A percentile compares a stretch with the other conserved stretches of the same genome.
Conservation (phyloP, 1,284 basidiomycete genomes). For the Ganoderma sinense region DNA sequence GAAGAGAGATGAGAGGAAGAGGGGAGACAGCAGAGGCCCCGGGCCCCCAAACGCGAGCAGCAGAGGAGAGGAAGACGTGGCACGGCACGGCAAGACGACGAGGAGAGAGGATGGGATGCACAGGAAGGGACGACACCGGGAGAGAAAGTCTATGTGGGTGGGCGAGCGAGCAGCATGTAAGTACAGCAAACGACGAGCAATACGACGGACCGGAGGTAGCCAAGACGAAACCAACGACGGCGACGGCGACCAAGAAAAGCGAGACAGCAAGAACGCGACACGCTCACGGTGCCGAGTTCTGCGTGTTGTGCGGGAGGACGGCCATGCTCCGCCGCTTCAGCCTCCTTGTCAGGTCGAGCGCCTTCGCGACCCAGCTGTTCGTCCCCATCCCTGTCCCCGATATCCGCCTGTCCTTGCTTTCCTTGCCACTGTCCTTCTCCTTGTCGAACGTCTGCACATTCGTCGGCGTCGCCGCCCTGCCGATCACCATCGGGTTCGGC, state of each 20-base stretch:
- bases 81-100: neutral
- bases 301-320: conserved; percentile 21
- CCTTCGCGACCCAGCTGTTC: conserved; percentile 51
- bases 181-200: conserved; percentile 13
- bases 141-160: conserved; percentile 11
- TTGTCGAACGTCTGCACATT: neutral
- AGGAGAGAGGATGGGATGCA: too few relatives aligned
- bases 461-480: conserved; percentile 1
- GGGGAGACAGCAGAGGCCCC: neutral
- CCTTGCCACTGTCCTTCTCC: conserved; percentile 6
- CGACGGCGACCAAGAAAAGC: neutral
- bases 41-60: neutral
- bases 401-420: conserved; percentile 29
- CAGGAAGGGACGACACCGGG: neutral
- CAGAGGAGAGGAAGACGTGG: neutral
- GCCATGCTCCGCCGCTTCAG: conserved; percentile 54
- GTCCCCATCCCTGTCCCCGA: conserved; percentile 11
- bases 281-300: conserved; percentile 4
- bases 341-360: conserved; percentile 57
- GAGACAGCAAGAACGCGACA: neutral
- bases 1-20: neutral
- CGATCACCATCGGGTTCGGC: conserved; percentile 15
- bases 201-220: neutral
- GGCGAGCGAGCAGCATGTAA: conserved; percentile 9
- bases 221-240: neutral